phyloP scores from a whole-genome alignment of 768 basidiomycete genomes.

The Rhodotorula taiwanensis region DNA sequence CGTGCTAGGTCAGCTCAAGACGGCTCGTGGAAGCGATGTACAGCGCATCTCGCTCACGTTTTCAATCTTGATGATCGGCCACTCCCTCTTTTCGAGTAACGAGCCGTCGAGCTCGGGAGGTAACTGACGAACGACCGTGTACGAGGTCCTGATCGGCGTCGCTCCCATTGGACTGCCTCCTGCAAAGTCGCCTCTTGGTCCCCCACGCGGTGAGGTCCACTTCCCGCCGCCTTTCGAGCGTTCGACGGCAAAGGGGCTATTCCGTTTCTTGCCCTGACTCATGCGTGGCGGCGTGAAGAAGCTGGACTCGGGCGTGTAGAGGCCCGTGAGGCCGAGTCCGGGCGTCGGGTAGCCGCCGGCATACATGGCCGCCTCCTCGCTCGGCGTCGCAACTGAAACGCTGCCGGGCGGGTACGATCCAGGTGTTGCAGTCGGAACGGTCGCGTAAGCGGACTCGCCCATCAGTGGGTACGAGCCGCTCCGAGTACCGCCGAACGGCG shows the following conservation, averaged over 20 bases:
- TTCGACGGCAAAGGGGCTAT: no score
- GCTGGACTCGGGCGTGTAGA: no score
- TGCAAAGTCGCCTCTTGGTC: no score
- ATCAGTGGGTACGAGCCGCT: not conserved
- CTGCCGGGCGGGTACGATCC: not conserved
- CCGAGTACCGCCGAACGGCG: not conserved
- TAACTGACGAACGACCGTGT: no score
- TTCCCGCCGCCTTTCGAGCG: no score
- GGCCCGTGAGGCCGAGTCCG: not conserved
- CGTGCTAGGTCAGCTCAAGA: not conserved
- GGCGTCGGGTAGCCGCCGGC: no score
- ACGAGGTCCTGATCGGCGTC: no score
- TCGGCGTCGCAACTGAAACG: not conserved
- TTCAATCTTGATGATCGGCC: slow-evolving; percentile 29
- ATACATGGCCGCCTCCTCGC: no score
- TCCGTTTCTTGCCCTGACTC: no score
- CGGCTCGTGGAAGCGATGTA: not conserved
- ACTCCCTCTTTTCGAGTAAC: not conserved
- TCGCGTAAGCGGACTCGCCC: not conserved
- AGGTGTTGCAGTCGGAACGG: not conserved
- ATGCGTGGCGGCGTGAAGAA: no score
- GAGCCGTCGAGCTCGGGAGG: not conserved
- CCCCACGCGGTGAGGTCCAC: no score
- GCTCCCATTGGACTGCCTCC: no score
- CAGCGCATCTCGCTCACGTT: slow-evolving; percentile 8